Evolutionary conservation across 768 basidiomycete species (phyloP).

Genomic region (Boletus rubroflammeus): DNA sequence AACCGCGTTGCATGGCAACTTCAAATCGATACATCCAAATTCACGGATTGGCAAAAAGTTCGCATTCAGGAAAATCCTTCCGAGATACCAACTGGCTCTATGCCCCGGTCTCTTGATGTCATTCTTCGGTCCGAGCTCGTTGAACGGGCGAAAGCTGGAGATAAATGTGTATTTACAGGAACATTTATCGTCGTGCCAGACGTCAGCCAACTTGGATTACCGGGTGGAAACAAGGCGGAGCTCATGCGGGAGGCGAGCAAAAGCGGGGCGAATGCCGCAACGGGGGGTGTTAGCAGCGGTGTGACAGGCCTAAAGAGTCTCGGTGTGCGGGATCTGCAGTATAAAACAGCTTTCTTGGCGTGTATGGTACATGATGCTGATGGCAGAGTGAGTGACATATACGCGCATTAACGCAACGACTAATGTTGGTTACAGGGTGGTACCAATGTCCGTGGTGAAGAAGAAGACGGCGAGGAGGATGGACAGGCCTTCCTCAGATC

Average conservation of each 20-base stretch:
- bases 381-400: constrained; percentile 60
- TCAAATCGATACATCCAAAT: constrained; percentile 93
- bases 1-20: constrained; percentile 91
- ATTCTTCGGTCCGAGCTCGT: constrained; percentile 94
- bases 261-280: constrained; percentile 53
- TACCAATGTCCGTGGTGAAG: constrained; percentile 88
- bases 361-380: constrained; percentile 97
- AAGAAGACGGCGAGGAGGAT: constrained; percentile 72
- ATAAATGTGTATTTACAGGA: constrained; percentile 97
- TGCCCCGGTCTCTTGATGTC: constrained; percentile 96
- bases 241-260: constrained; percentile 82
- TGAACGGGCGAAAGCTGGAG: constrained; percentile 98
- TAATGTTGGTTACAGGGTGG: constrained; percentile 49
- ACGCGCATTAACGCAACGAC: neutral
- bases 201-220: constrained; percentile 91
- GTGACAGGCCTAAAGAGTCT: constrained; percentile 93
- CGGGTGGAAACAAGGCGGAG: constrained; percentile 89
- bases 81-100: constrained; percentile 96
- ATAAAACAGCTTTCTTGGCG: constrained; percentile 97
- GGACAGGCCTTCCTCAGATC: constrained; percentile 84
- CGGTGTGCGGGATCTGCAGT: constrained; percentile 93
- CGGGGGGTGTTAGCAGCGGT: constrained; percentile 69
- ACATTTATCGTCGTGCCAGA: constrained; percentile 99
- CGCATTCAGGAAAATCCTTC: constrained; percentile 98
- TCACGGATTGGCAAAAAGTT: constrained; percentile 99